Conservation (phyloP, 164 flowering plant genomes). For the Macadamia integrifolia region DNA sequence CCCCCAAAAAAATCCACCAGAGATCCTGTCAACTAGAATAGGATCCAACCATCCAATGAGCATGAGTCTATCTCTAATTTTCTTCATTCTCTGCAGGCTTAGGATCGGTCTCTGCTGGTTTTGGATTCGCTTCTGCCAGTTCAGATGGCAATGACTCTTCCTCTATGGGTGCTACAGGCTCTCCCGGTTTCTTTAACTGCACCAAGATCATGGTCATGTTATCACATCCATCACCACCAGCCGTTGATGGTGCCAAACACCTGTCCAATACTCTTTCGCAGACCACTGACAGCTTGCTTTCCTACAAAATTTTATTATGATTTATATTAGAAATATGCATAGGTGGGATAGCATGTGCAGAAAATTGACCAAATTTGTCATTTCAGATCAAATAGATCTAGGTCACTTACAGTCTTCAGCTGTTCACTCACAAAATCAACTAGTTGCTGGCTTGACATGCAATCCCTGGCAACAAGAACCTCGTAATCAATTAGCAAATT, state of each 20-base stretch:
- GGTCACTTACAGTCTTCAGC: slow-evolving; percentile 49
- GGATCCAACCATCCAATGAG: neutral
- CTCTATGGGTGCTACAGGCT: slow-evolving; percentile 17
- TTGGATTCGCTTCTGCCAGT: slow-evolving; percentile 18
- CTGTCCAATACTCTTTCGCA: slow-evolving; percentile 83
- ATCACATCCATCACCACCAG: slow-evolving; percentile 94
- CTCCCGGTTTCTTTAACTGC: slow-evolving; percentile 71
- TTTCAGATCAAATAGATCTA: neutral
- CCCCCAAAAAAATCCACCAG: neutral
- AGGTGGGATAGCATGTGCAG: neutral
- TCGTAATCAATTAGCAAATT: neutral
- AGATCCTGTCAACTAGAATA: neutral
- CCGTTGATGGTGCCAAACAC: slow-evolving; percentile 92
- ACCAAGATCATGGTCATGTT: slow-evolving; percentile 99
- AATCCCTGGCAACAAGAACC: slow-evolving; percentile 68
- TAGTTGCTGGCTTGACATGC: slow-evolving; percentile 97
- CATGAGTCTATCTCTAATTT: neutral
- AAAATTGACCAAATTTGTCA: neutral
- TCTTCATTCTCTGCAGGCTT: slow-evolving; percentile 1
- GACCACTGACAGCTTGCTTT: slow-evolving; percentile 72
- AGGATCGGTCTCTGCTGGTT: slow-evolving; percentile 7
- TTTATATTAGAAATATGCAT: neutral
- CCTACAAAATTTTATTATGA: slow-evolving; percentile 46
- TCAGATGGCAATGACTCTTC: slow-evolving; percentile 33
- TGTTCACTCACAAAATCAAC: slow-evolving; percentile 88